Base-by-base conservation (phyloP, 2,329 filamentous ascomycete species). In the Cladosporium sp. region DNA sequence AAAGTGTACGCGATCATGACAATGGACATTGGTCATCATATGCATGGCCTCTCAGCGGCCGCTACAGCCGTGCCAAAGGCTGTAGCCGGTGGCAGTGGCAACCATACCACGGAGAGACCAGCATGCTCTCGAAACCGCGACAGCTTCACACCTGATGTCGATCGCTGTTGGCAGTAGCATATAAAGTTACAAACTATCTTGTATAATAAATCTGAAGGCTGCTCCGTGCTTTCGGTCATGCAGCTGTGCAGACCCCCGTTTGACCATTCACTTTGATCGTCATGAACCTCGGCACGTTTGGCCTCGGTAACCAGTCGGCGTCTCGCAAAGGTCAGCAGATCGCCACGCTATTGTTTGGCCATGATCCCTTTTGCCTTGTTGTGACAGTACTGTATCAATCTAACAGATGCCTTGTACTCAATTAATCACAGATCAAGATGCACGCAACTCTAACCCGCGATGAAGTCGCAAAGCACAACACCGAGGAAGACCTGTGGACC, bases 401-500 rank as follows among this genome's bases (percentile, higher is more conserved):
- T 1, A 3, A 30, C 15, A 30, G 5, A 12, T n/a, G 6, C 7
- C 6, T 30, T 4, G 25, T 11, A 45, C 9, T 17, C 8, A 4
- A 47, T 47, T 30, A 2, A 28, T 6, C 15, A 28, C 8, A 22
- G 2, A 17, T 30, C 43, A 47, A 30, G 7, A 47, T 47, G 43
- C 25, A 12, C 17, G 43, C 28, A 17, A 30, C 43, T 5, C 43
- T 47, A 15, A 47, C 43, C 47, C 64, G 69, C n/a, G 60, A 70
- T 15, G 68, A 70, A 61, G 68, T 70, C 38, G 64, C 64, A 14
- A 69, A 69, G 73, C 88, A 93, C 78, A 90, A 87, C 73, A 84
- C 82, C 59, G 85, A 88, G 51, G 88, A 92, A 64, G 88, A 87
- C 63, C 78, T 90, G 59, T 92, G 90, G 88, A 88, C 89, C 75